Percentiles rank a stretch among this genome's conserved stretches.
phyloP scores from a whole-genome alignment of 352 stramenopile genomes.

The Pythium phragmiticola region DNA sequence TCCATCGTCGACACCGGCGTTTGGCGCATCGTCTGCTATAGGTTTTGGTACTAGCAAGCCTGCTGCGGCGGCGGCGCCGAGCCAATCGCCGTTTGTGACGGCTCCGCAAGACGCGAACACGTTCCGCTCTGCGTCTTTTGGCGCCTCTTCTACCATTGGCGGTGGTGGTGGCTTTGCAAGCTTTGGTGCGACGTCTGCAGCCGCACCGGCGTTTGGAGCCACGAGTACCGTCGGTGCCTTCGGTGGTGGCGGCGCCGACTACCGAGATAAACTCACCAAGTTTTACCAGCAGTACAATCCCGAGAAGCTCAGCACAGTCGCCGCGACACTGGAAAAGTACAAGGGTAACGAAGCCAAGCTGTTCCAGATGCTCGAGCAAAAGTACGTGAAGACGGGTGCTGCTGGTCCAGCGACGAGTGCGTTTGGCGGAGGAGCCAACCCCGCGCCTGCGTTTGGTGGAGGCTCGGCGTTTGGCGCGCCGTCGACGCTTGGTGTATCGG shows the following conservation, averaged over 20 bases:
- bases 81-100: slow-evolving; percentile 44
- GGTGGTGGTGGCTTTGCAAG: slow-evolving; percentile 3
- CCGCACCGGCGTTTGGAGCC: slow-evolving; percentile 1
- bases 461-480: slow-evolving; percentile 42
- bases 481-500: slow-evolving; percentile 9
- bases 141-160: slow-evolving; percentile 4
- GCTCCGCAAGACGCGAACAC: slow-evolving; percentile 15
- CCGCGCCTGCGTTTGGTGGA: slow-evolving; percentile 41
- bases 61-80: slow-evolving; percentile 21
- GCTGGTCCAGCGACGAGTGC: slow-evolving; percentile 32
- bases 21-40: slow-evolving; percentile 41
- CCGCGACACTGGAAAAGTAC: slow-evolving; percentile 72
- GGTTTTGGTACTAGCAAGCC: slow-evolving; percentile 42
- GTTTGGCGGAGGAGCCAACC: slow-evolving; percentile 25
- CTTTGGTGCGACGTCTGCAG: neutral
- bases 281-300: slow-evolving; percentile 82
- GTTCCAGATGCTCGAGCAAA: slow-evolving; percentile 76
- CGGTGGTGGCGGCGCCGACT: slow-evolving; percentile 36
- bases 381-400: slow-evolving; percentile 51
- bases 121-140: slow-evolving; percentile 19
- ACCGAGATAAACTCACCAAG: slow-evolving; percentile 52
- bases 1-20: slow-evolving; percentile 19
- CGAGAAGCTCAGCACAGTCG: slow-evolving; percentile 63
- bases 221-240: slow-evolving; percentile 28
- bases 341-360: slow-evolving; percentile 64